Base-by-base conservation (phyloP, 768 basidiomycete genomes). In the Porpolomopsis calyptriformis region DNA sequence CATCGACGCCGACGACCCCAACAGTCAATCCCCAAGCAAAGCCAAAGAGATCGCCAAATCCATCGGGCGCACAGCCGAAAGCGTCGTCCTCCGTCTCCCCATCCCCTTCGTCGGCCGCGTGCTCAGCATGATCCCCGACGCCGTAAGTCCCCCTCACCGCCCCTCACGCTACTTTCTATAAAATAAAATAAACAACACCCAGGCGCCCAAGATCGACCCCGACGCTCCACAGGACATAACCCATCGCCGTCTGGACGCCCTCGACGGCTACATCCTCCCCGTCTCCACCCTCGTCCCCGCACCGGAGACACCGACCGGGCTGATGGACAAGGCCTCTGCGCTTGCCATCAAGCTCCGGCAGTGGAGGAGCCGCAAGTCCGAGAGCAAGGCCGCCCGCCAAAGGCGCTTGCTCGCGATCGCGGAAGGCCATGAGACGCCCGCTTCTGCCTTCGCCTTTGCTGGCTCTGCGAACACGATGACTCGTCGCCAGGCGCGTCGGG, bases 341-440 rank as follows among this genome's bases (percentile, higher is more conserved):
- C 51, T 55, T 52, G 53, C 53, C 23, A 47, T 59, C 31, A 54
- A 52, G 34, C 48, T 56, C 23, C 55, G 55, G 35, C 22, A 46
- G 37, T 52, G 52, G 50, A 31, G 20, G 22, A 46, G 46, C n/a
- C 49, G 46, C 14, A 45, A 55, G 29, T 41, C 23, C 38, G 55
- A 59, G 49, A 46, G n/a, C 18, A 53, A 52, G 29, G 50, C 47
- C 4, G 51, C 55, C 43, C 33, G 51, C 31, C 38, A 43, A 14
- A 51, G 58, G n/a, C 42, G 52, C 22, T n/a, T 50, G 33, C 40
- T 56, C 27, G 47, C 49, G 33, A 7, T 18, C 14, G 47, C 24
- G 27, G 24, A 48, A 44, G 41, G 31, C 18, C 11, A 18, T 9
- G 22, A 27, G 47, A 7, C 19, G 11, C 29, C 29, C 29, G 43